Percentiles rank a stretch among this genome's conserved stretches.
These are phyloP conservation scores for Conringia planisiliqua DNA, from an alignment of 345 rosid genomes.

Conservation along the genomic window DNA sequence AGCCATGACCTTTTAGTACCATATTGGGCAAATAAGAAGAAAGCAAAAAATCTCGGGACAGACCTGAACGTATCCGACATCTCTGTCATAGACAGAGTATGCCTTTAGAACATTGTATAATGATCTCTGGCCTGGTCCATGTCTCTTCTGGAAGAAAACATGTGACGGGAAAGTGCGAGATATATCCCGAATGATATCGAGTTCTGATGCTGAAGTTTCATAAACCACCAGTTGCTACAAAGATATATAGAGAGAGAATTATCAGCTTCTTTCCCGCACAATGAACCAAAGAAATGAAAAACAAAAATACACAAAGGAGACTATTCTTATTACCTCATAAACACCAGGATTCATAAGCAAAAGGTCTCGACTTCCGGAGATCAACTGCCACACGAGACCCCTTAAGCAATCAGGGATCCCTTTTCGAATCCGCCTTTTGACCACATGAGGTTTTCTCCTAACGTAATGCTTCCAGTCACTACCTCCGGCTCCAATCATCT, in stretches of 20 bases:
- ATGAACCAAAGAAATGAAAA: neutral
- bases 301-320: neutral
- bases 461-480: constrained; percentile 96
- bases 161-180: constrained; percentile 94
- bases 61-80: constrained; percentile 98
- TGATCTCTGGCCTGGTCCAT: constrained; percentile 98
- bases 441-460: constrained; percentile 82
- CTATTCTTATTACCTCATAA: constrained; percentile 58
- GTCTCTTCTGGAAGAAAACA: constrained; percentile 98
- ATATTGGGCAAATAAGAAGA: constrained; percentile 1
- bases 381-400: constrained; percentile 98
- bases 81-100: constrained; percentile 92
- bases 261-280: neutral
- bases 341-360: constrained; percentile 95
- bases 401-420: constrained; percentile 98
- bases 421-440: constrained; percentile 80
- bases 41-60: neutral
- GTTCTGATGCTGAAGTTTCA: constrained; percentile 91
- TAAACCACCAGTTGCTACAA: constrained; percentile 85
- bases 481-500: constrained; percentile 95
- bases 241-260: neutral
- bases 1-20: constrained; percentile 8
- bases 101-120: constrained; percentile 95
- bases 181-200: constrained; percentile 91
- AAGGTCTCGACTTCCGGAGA: constrained; percentile 92